Conservation (phyloP, 768 basidiomycete genomes). For the Chiua virens region DNA sequence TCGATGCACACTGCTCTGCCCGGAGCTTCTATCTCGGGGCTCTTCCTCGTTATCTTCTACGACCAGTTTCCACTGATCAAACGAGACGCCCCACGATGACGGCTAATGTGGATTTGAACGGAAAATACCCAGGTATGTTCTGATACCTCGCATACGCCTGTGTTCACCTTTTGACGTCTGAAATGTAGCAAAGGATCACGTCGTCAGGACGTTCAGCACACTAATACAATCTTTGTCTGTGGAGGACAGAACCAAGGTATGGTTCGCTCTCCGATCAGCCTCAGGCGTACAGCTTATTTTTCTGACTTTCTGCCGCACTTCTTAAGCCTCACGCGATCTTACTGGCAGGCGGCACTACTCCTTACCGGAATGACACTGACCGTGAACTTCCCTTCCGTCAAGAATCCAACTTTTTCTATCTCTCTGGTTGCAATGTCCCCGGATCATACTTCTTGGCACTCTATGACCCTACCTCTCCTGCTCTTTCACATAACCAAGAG, state of each 20-base stretch:
- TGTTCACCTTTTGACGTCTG: neutral
- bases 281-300: neutral
- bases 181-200: conserved; percentile 49
- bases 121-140: conserved; percentile 25
- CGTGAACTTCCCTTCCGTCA: conserved; percentile 71
- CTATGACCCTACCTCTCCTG: conserved; percentile 41
- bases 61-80: neutral
- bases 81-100: conserved; percentile 6
- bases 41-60: neutral
- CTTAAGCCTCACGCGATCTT: conserved; percentile 67
- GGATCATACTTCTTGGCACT: conserved; percentile 64
- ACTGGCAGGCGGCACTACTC: conserved; percentile 60
- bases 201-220: conserved; percentile 50
- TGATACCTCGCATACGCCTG: too few species aligned
- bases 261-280: neutral
- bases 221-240: conserved; percentile 51
- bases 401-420: conserved; percentile 89
- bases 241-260: conserved; percentile 53
- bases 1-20: too few species aligned
- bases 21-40: too few species aligned
- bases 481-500: conserved; percentile 34
- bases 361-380: conserved; percentile 81
- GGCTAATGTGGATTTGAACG: conserved; percentile 1
- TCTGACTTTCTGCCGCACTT: neutral
- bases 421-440: conserved; percentile 78